Base-by-base conservation (phyloP, 768 basidiomycete species). In the Naganishia onofrii region DNA sequence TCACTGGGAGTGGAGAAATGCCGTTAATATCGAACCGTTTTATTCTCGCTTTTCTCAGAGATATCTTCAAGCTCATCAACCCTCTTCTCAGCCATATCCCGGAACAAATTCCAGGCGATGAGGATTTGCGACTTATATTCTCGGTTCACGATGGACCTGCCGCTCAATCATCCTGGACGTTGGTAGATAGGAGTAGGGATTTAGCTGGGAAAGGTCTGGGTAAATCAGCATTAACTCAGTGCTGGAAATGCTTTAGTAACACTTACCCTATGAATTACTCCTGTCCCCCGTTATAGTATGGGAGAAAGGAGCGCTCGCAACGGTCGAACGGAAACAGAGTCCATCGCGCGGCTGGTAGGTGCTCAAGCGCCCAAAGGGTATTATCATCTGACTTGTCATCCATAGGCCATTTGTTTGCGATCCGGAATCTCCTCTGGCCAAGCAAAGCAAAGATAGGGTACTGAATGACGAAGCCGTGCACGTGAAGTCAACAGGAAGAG, bases 291-390 rank as follows among this genome's bases (percentile, higher is more conserved):
- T 15, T 15, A 17, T 26, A 68, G 69, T 58, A 9, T 70, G 69
- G 69, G 34, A 28, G 2, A 17, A n/a, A 26, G 21, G n/a, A 12
- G 44, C 63, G 10, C 53, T 70, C 1, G 10, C 4, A 12, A 36
- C 31, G 26, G 44, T 21, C 34, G 69, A 70, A 31, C 26, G n/a
- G 1, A 9, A 28, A 3, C 42, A 34, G 34, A n/a, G 26, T 21
- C 31, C 64, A 3, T 53, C 69, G 31, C 44, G 23, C 44, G 69
- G 69, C 0, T 70, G 69, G 68, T 69, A 26, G 51, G 68, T 60
- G 38, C 55, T 15, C 34, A 13, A 1, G 23, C 21, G 19, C 3
- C 53, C 28, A 8, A 12, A 15, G n/a, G 13, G n/a, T 32, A 4
- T 3, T 21, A 15, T 36, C 3, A 28, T 17, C 42, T 55, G 12